Evolutionary conservation across 306 rosid genomes (phyloP).

Genomic region (Pterocarpus macrocarpus): DNA sequence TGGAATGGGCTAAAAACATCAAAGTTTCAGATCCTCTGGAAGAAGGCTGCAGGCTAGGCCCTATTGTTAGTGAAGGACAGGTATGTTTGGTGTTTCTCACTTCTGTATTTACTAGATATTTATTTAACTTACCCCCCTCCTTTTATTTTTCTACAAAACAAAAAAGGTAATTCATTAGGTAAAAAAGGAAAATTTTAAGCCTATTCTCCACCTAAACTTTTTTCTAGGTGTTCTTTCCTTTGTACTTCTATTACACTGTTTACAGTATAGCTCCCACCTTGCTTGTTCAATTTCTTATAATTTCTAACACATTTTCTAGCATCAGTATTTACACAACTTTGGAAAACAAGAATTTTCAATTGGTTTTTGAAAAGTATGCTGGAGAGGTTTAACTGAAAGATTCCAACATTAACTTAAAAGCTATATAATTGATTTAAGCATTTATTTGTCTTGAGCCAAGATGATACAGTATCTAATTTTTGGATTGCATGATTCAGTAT

Average conservation of each 20-base stretch:
- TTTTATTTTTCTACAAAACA: neutral
- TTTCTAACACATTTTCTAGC: no score
- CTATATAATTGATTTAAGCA: neutral
- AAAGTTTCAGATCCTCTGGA: conserved; percentile 86
- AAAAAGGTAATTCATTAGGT: neutral
- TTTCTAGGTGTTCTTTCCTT: no score
- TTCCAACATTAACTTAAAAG: neutral
- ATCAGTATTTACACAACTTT: neutral
- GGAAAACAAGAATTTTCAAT: no score
- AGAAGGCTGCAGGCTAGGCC: conserved; percentile 94
- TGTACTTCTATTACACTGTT: no score
- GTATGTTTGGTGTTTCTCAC: conserved; percentile 48
- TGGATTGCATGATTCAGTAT: conserved; percentile 58
- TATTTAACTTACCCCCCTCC: neutral
- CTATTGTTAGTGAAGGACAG: conserved; percentile 83
- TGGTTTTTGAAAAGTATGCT: no score
- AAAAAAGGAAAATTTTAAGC: neutral
- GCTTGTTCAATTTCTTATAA: no score
- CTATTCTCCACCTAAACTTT: neutral
- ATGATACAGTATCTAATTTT: conserved; percentile 44
- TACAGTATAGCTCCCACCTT: no score
- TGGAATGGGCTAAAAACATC: conserved; percentile 76
- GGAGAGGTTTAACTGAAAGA: no score
- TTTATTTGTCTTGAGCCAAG: conserved; percentile 15
- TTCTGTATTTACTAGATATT: conserved; percentile 7